Conservation (phyloP, 306 rosid species). For the Gastrolobium villosum region DNA sequence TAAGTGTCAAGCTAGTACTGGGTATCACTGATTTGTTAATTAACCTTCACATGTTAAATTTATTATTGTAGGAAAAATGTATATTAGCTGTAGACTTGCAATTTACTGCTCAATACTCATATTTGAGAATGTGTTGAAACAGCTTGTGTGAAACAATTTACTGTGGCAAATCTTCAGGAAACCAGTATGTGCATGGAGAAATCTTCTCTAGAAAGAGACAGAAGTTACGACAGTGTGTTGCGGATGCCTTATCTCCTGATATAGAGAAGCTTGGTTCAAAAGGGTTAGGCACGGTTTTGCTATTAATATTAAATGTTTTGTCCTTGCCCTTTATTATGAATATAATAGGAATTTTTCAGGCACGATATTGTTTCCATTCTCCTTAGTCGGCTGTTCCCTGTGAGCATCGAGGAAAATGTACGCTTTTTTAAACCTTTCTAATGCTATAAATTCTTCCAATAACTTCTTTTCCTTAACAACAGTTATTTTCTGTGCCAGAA, state of each 20-base stretch:
- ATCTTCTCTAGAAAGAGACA: slow-evolving; percentile 73
- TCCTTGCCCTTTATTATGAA: slow-evolving; percentile 41
- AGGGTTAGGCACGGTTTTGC: slow-evolving; percentile 65
- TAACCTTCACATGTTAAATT: slow-evolving; percentile 39
- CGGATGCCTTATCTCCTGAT: slow-evolving; percentile 60
- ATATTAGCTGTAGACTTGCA: slow-evolving; percentile 28
- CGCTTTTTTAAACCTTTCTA: slow-evolving; percentile 44
- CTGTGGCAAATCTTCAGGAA: slow-evolving; percentile 56
- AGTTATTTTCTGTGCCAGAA: slow-evolving; percentile 54
- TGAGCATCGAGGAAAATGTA: slow-evolving; percentile 60
- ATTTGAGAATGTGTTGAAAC: slow-evolving; percentile 32
- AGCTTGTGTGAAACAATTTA: slow-evolving; percentile 29
- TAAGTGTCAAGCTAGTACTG: slow-evolving; percentile 8
- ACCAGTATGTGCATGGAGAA: slow-evolving; percentile 49
- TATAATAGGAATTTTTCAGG: slow-evolving; percentile 61
- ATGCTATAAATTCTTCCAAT: slow-evolving; percentile 34
- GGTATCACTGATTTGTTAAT: slow-evolving; percentile 37
- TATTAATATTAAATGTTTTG: slow-evolving; percentile 37
- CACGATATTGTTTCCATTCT: slow-evolving; percentile 66
- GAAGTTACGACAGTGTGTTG: slow-evolving; percentile 69
- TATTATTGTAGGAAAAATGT: slow-evolving; percentile 21
- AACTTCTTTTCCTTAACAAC: slow-evolving; percentile 33
- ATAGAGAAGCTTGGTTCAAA: slow-evolving; percentile 58
- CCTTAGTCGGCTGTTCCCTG: slow-evolving; percentile 73
- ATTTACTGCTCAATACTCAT: slow-evolving; percentile 39